Evolutionary conservation across 1,139 yeast species (phyloP).

Genomic region (Magnusiomyces paraingens): DNA sequence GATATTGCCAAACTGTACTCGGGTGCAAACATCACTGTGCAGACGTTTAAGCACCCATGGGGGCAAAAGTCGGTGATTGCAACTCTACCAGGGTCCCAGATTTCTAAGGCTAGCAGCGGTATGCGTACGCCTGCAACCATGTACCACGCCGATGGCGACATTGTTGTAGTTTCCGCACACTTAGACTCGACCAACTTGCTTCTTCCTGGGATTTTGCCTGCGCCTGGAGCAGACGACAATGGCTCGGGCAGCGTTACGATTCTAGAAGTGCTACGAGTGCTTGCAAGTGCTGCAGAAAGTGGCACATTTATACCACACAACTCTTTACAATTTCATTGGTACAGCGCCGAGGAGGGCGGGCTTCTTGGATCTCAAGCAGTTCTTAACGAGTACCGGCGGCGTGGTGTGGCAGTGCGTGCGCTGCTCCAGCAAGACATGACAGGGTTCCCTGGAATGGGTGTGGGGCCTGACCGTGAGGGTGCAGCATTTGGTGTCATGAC

Average conservation of each 20-base stretch:
- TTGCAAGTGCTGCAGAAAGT: slow-evolving; percentile 34
- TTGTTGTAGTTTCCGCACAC: slow-evolving; percentile 82
- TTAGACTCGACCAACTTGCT: slow-evolving; percentile 77
- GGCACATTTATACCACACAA: slow-evolving; percentile 52
- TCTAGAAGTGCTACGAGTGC: slow-evolving; percentile 65
- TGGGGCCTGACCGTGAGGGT: slow-evolving; percentile 53
- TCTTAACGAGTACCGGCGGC: slow-evolving; percentile 47
- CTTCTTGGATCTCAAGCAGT: slow-evolving; percentile 80
- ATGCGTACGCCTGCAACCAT: neutral
- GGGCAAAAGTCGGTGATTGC: slow-evolving; percentile 36
- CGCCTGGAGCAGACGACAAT: slow-evolving; percentile 97
- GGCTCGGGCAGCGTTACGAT: slow-evolving; percentile 83
- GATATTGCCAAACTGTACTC: slow-evolving; percentile 35
- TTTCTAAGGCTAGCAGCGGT: slow-evolving; percentile 24
- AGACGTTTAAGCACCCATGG: slow-evolving; percentile 13
- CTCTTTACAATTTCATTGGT: slow-evolving; percentile 87
- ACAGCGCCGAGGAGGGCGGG: slow-evolving; percentile 94
- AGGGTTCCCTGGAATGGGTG: slow-evolving; percentile 59
- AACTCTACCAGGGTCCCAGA: slow-evolving; percentile 38
- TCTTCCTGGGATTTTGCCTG: slow-evolving; percentile 60
- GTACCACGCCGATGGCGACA: slow-evolving; percentile 19
- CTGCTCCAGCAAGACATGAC: slow-evolving; percentile 97
- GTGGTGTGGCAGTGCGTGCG: slow-evolving; percentile 51
- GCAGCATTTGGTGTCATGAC: slow-evolving; percentile 64
- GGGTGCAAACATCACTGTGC: slow-evolving; percentile 30